Conservation (phyloP, 2,329 filamentous ascomycete genomes). For the Botrytis hyacinthi region DNA sequence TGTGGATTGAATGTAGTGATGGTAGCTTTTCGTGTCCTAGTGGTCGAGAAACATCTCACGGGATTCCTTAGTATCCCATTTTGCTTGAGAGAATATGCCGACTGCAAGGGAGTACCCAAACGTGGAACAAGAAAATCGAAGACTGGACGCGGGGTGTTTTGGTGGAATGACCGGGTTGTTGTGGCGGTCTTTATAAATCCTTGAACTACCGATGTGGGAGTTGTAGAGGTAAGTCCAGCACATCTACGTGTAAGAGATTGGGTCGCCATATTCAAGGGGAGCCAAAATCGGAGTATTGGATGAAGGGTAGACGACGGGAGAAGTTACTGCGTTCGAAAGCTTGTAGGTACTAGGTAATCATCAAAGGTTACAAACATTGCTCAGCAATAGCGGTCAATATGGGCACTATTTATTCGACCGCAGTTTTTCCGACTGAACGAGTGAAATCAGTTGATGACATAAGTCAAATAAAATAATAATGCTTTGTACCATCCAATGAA, state of each 20-base stretch:
- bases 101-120: conserved; percentile 10
- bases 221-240: conserved; percentile 25
- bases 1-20: conserved; percentile 65
- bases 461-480: background rate
- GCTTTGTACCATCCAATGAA: background rate
- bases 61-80: background rate
- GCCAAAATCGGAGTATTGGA: background rate
- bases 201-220: conserved; percentile 30
- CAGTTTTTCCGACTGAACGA: background rate
- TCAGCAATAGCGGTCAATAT: background rate
- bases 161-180: conserved; percentile 33
- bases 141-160: conserved; percentile 29
- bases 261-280: conserved; percentile 30
- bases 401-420: background rate
- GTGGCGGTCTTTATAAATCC: conserved; percentile 32
- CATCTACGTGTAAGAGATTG: conserved; percentile 31
- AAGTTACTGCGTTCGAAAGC: background rate
- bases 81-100: background rate
- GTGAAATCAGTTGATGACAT: background rate
- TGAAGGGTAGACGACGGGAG: background rate
- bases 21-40: background rate
- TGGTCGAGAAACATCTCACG: conserved; percentile 28
- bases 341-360: background rate
- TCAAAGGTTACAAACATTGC: conserved; percentile 8
- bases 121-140: conserved; percentile 36